Evolutionary conservation across 2,329 filamentous ascomycete genomes (phyloP).

Genomic region (Aphanoascus verrucosus): DNA sequence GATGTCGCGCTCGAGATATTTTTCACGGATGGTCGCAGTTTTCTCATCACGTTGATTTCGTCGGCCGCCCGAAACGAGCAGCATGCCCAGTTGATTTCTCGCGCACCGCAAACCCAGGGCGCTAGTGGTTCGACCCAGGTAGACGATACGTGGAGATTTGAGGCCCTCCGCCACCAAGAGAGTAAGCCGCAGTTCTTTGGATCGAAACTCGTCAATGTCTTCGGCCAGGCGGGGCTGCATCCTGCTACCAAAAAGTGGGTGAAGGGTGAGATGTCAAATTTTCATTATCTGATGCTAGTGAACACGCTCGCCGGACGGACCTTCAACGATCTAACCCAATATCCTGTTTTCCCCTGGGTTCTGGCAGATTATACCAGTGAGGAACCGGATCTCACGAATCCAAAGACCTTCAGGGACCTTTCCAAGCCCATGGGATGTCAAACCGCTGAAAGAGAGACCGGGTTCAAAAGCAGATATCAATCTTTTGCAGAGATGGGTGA

Average conservation of each 20-base stretch:
- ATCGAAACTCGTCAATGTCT: constrained; percentile 83
- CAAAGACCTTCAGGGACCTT: constrained; percentile 76
- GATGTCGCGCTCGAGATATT: constrained; percentile 96
- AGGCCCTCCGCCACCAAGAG: constrained; percentile 62
- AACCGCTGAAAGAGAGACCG: constrained; percentile 59
- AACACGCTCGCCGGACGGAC: constrained; percentile 95
- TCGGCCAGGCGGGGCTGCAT: constrained; percentile 70
- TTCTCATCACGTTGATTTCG: constrained; percentile 75
- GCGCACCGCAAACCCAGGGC: constrained; percentile 69
- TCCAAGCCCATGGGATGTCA: constrained; percentile 96
- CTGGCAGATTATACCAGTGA: constrained; percentile 91
- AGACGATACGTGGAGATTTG: constrained; percentile 85
- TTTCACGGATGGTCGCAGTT: constrained; percentile 93
- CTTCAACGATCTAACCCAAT: constrained; percentile 96
- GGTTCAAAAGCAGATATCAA: constrained; percentile 74
- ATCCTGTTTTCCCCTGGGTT: constrained; percentile 96
- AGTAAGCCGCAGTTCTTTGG: constrained; percentile 59
- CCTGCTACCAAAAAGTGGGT: constrained; percentile 84
- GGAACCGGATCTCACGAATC: constrained; percentile 75
- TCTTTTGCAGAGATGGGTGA: constrained; percentile 88
- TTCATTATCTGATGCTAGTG: constrained; percentile 96
- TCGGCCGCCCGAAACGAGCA: constrained; percentile 66
- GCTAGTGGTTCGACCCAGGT: constrained; percentile 59
- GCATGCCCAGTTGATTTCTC: constrained; percentile 61
- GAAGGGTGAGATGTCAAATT: constrained; percentile 91